Base-by-base conservation (phyloP, 352 stramenopile genomes). In the Phytopythium litorale region DNA sequence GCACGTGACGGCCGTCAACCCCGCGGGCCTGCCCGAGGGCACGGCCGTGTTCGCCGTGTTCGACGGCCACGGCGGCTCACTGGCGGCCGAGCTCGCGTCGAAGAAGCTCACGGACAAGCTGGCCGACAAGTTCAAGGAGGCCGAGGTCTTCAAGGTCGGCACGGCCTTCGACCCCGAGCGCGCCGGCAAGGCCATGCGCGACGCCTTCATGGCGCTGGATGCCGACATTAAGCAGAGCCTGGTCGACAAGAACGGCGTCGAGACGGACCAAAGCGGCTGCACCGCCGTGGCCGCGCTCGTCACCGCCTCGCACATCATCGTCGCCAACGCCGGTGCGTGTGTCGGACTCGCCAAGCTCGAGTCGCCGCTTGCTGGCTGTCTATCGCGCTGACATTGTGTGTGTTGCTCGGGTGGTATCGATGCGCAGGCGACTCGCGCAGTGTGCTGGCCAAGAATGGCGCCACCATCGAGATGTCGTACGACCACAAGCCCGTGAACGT, bases 401-500 rank as follows among this genome's bases (percentile, higher is more conserved):
- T 48, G 33, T 13, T 38, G 33, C 33, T 38, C 33, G 7, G 33
- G 5, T 38, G 33, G 33, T 13, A 2, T 12, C 33, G 33, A 38
- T 7, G 13, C 61, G 30, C 54, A 84, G 77, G 84, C 21, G 87
- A 94, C 69, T 95, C 87, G n/a, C 73, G 87, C 60, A 87, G 81
- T 46, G 78, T 94, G 42, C 73, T 92, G 46, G 73, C 63, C 46
- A 92, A 87, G 58, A 57, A 72, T 23, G 67, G 68, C 16, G 58
- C 56, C 1, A 58, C 52, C n/a, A 71, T 94, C 21, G 78, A 85
- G 32, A 91, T 97, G 76, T 96, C 87, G 23, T 89, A 81, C 50
- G 92, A 98, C 70, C 92, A 97, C 78, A 98, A 98, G 65, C 91
- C 91, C 23, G 87, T 89, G 62, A 96, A 97, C 62, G 84, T 91